A percentile compares a stretch with the other conserved stretches of the same genome.
Conservation (phyloP, 345 rosid genomes). For the Cochlearia excelsa region DNA sequence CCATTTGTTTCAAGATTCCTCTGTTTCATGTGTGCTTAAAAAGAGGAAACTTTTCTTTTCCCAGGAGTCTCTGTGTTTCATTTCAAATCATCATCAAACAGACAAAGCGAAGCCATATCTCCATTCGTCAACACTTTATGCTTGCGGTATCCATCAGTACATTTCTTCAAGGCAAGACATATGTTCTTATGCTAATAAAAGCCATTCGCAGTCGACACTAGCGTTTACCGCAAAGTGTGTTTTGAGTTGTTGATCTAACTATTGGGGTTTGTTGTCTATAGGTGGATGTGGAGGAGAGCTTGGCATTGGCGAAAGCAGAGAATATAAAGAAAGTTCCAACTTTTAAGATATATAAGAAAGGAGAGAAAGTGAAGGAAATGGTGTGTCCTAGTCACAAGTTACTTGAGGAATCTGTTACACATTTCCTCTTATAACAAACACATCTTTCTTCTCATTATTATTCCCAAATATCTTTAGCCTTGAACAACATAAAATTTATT, state of each 20-base stretch:
- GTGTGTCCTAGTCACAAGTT: slow-evolving; percentile 62
- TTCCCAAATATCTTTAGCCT: slow-evolving; percentile 8
- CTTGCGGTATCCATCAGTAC: slow-evolving; percentile 36
- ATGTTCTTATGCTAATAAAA: slow-evolving; percentile 16
- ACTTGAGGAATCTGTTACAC: slow-evolving; percentile 64
- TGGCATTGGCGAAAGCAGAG: slow-evolving; percentile 59
- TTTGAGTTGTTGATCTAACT: too few relatives aligned
- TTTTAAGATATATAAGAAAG: slow-evolving; percentile 68
- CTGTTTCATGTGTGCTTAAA: slow-evolving; percentile 1
- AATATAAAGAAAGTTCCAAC: slow-evolving; percentile 69
- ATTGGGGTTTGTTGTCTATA: slow-evolving; percentile 16
- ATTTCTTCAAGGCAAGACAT: slow-evolving; percentile 35
- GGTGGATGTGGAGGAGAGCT: slow-evolving; percentile 70
- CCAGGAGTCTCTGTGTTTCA: slow-evolving; percentile 45
- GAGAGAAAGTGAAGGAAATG: slow-evolving; percentile 71
- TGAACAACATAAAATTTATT: slow-evolving; percentile 20
- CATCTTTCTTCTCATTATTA: slow-evolving; percentile 3
- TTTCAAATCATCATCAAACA: slow-evolving; percentile 36
- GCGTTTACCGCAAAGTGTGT: neutral
- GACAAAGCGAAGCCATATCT: slow-evolving; percentile 31
- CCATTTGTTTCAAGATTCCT: slow-evolving; percentile 11
- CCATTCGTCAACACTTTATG: slow-evolving; percentile 38
- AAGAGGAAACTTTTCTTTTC: neutral
- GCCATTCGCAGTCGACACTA: neutral
- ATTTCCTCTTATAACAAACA: slow-evolving; percentile 42